Conservation (phyloP, 2,329 filamentous ascomycete genomes). For the Hymenoscyphus salicellus region DNA sequence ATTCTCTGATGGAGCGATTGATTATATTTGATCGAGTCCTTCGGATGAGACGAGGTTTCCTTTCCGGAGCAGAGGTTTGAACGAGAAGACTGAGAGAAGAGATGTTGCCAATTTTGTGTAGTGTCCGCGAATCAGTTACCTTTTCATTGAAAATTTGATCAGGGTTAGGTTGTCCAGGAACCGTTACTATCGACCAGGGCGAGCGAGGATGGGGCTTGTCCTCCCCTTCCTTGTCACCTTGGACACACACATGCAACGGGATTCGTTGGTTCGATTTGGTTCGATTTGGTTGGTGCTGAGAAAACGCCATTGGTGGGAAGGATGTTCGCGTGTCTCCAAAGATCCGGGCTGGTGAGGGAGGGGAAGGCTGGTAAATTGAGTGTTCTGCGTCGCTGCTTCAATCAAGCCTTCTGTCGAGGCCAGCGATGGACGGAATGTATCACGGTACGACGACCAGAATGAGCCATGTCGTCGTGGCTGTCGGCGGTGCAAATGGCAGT, state of each 20-base stretch:
- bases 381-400: constrained; percentile 9
- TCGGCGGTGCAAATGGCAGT: neutral
- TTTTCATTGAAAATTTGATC: neutral
- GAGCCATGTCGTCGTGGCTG: neutral
- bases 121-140: neutral
- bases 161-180: neutral
- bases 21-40: neutral
- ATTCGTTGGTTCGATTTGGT: neutral
- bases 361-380: constrained; percentile 5
- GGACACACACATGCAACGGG: neutral
- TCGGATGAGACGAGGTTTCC: neutral
- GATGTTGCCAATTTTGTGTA: neutral
- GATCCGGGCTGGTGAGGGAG: constrained; percentile 5
- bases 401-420: neutral
- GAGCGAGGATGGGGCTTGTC: constrained; percentile 7
- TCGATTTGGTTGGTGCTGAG: neutral
- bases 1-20: too few species aligned
- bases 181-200: neutral
- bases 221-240: neutral
- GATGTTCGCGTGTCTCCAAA: constrained; percentile 12
- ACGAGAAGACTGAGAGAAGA: neutral
- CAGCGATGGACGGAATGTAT: neutral
- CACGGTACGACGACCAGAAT: neutral
- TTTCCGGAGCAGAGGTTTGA: neutral
- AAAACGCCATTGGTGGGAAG: constrained; percentile 13